Base-by-base conservation (phyloP, 225 moss, liverwort and hornwort species). In the Marchantia polymorpha region DNA sequence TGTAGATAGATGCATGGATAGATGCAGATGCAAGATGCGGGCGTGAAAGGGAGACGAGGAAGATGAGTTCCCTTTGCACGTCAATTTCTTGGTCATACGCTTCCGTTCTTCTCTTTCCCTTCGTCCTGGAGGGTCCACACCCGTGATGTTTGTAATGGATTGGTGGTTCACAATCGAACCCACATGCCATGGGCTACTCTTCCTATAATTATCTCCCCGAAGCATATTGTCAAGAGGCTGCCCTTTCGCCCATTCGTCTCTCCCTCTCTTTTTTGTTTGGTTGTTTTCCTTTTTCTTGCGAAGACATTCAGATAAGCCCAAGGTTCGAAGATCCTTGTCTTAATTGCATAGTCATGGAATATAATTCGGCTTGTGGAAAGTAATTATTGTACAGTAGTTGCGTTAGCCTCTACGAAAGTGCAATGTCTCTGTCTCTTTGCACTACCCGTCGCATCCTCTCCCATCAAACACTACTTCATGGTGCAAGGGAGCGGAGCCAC, bases 151-250 rank as follows among this genome's bases (percentile, higher is more conserved):
- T 66, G 26, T 26, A 56, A 26, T 66, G 29, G 26, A 66, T 30
- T 66, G 65, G 26, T 66, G 65, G 65, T 30, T 66, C 9, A 66
- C 10, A 66, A 66, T 66, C 26, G 65, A 66, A 26, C 65, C 65
- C 65, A 66, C 65, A 66, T 66, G 65, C 56, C 29, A 30, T 11
- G 26, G 65, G 65, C 65, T 26, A 66, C 29, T 66, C 26, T 66
- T 66, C 27, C 65, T 66, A 27, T 66, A 25, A 66, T 66, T 66
- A 30, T 26, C 65, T 7, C 3, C 39, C 26, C 25, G 29, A 66
- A 66, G 65, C 10, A 66, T 66, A 30, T 66, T 66, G 26, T 26
- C 11, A 26, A 27, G 27, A 26, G 26, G 65, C 65, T 66, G 65
- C 65, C 65, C 65, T 27, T 19, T 56, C 56, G 13, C 19, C 19